Percentiles rank a stretch among this genome's conserved stretches.
These are phyloP conservation scores for Aspergillus neoniger DNA, from an alignment of 2,329 filamentous ascomycete genomes.

Conservation along the genomic window DNA sequence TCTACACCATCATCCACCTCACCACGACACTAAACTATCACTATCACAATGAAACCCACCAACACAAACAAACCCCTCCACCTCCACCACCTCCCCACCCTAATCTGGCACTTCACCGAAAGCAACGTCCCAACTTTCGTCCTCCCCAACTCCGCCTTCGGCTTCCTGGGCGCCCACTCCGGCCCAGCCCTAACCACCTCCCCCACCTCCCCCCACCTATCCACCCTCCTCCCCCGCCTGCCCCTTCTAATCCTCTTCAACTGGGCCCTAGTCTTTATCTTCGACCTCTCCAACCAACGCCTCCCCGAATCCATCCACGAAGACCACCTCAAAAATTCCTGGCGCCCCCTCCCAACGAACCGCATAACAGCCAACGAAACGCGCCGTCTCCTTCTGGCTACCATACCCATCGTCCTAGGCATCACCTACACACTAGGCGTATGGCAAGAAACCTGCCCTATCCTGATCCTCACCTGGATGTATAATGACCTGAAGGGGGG, in stretches of 20 bases:
- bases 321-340: slow-evolving; percentile 47
- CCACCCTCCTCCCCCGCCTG: slow-evolving; percentile 1
- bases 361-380: slow-evolving; percentile 26
- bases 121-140: slow-evolving; percentile 33
- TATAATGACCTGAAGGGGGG: slow-evolving; percentile 46
- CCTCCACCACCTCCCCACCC: neutral
- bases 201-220: neutral
- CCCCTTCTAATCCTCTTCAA: slow-evolving; percentile 22
- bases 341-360: slow-evolving; percentile 34
- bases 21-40: too few relatives aligned
- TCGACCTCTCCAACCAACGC: slow-evolving; percentile 46
- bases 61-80: neutral
- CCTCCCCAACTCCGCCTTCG: slow-evolving; percentile 32
- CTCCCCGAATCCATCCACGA: slow-evolving; percentile 37
- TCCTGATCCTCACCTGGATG: slow-evolving; percentile 39
- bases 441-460: slow-evolving; percentile 29
- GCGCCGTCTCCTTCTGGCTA: slow-evolving; percentile 25
- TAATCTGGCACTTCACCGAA: slow-evolving; percentile 32
- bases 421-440: slow-evolving; percentile 25
- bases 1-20: too few relatives aligned
- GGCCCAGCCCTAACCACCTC: slow-evolving; percentile 9
- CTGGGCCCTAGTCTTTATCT: slow-evolving; percentile 39
- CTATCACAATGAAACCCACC: neutral
- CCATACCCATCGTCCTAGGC: slow-evolving; percentile 25
- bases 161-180: slow-evolving; percentile 29